Conservation (phyloP, 1,139 yeast species). For the Blastobotrys serpentis region DNA sequence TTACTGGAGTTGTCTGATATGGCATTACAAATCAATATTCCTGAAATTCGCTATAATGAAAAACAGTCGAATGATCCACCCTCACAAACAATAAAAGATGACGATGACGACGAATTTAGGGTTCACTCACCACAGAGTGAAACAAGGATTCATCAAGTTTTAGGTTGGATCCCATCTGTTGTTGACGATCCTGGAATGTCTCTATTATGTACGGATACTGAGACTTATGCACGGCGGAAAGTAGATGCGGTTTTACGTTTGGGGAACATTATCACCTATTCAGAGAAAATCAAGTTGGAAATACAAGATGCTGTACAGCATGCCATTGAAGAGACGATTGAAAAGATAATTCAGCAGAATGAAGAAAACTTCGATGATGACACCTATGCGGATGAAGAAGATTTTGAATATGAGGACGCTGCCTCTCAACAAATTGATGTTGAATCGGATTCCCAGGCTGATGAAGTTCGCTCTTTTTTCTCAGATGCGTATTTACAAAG, state of each 20-base stretch:
- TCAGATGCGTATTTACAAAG: conserved; percentile 29
- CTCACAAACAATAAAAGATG: conserved; percentile 28
- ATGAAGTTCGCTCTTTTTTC: conserved; percentile 18
- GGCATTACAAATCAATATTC: conserved; percentile 69
- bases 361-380: conserved; percentile 25
- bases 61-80: conserved; percentile 30
- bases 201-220: conserved; percentile 67
- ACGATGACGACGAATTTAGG: conserved; percentile 25
- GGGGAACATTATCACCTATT: conserved; percentile 73
- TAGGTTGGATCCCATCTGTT: conserved; percentile 55
- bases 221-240: conserved; percentile 59
- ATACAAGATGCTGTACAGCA: conserved; percentile 70
- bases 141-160: conserved; percentile 56
- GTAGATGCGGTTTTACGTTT: conserved; percentile 72
- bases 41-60: conserved; percentile 31
- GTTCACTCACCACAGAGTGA: conserved; percentile 67
- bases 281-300: conserved; percentile 78
- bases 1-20: conserved; percentile 71
- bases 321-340: conserved; percentile 65
- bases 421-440: conserved; percentile 12
- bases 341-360: conserved; percentile 41
- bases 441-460: background rate
- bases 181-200: conserved; percentile 62
- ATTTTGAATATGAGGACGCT: conserved; percentile 28
- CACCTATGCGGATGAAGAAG: conserved; percentile 27